Evolutionary conservation across 2,329 filamentous ascomycete genomes (phyloP), one percentile per base, ranked within the genome.

Genomic region (Cryoendolithus antarcticus): DNA sequence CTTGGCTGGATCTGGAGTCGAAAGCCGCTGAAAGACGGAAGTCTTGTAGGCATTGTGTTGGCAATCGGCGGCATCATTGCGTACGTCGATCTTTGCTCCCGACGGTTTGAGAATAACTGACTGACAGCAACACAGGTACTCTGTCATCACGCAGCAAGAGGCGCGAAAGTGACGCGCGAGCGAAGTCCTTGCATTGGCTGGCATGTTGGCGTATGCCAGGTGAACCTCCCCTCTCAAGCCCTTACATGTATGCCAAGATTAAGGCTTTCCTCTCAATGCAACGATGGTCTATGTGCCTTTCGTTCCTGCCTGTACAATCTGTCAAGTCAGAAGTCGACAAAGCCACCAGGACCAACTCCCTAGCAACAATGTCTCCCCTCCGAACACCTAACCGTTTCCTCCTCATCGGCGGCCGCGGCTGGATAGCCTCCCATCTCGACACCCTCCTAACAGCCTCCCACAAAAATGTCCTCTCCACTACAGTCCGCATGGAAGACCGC

Each of bases 321-420:
- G 5, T 19, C 15, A 19, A 19, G 3, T 19, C 3, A 19, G 24
- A 27, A 27, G 24, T 8, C 24, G 24, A 27, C 7, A 2, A 27
- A 27, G 24, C 5, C 7, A 6, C 24, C 24, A 3, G 7, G 24
- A 27, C 7, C 5, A 8, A 27, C 3, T 8, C 24, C 3, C 7
- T 4, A 27, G 2, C 7, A 8, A 7, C 7, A 2, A 27, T 27
- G 24, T 8, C 24, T 27, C 24, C 24, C 7, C 6, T 4, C 24
- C 34, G 31, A 10, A 34, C 9, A 5, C 10, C 7, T 7, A 27
- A 40, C 15, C 38, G 67, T 49, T 79, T 72, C 57, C 68, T 81
- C 47, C 75, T 80, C 53, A 80, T 75, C 75, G 76, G 77, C 40
- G 73, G 68, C 48, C 64, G 69, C 48, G 75, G 76, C 51, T 78